Evolutionary conservation across 164 flowering plant species (phyloP).

Genomic region (Tetracentron sinense): DNA sequence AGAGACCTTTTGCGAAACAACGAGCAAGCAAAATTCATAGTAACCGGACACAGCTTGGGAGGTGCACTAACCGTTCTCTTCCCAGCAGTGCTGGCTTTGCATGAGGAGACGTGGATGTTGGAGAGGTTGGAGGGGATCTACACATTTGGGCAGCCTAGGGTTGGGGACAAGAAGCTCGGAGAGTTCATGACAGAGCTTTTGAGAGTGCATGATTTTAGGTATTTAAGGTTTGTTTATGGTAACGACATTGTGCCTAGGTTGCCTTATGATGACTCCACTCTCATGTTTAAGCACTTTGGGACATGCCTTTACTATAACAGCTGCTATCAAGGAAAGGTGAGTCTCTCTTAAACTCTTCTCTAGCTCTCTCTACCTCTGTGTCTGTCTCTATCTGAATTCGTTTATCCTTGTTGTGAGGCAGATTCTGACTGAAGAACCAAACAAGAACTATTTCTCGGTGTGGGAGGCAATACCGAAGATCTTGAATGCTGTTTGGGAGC

Average conservation of each 20-base stretch:
- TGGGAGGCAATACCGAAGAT: slow-evolving; percentile 38
- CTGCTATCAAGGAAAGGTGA: slow-evolving; percentile 60
- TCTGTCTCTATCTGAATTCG: slow-evolving; percentile 8
- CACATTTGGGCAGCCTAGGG: slow-evolving; percentile 88
- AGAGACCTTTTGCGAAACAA: slow-evolving; percentile 32
- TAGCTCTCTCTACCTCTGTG: slow-evolving; percentile 10
- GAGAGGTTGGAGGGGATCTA: slow-evolving; percentile 63
- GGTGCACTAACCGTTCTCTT: slow-evolving; percentile 76
- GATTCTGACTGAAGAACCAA: slow-evolving; percentile 54
- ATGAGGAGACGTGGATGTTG: slow-evolving; percentile 54
- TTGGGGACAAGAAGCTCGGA: slow-evolving; percentile 60
- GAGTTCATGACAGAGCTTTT: slow-evolving; percentile 48
- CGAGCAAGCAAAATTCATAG: slow-evolving; percentile 39
- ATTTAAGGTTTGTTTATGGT: slow-evolving; percentile 61
- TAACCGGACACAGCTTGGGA: slow-evolving; percentile 90
- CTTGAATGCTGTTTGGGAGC: slow-evolving; percentile 65
- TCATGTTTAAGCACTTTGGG: slow-evolving; percentile 72
- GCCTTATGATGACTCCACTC: slow-evolving; percentile 56
- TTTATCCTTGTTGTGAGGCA: slow-evolving; percentile 13
- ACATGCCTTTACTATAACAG: slow-evolving; percentile 58
- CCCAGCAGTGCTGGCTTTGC: slow-evolving; percentile 40
- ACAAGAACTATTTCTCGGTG: slow-evolving; percentile 70
- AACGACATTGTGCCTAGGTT: slow-evolving; percentile 80
- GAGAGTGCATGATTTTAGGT: slow-evolving; percentile 34
- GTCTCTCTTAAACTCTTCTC: too few relatives aligned